phyloP scores from a whole-genome alignment of 768 basidiomycete species.

The Suillus spraguei region DNA sequence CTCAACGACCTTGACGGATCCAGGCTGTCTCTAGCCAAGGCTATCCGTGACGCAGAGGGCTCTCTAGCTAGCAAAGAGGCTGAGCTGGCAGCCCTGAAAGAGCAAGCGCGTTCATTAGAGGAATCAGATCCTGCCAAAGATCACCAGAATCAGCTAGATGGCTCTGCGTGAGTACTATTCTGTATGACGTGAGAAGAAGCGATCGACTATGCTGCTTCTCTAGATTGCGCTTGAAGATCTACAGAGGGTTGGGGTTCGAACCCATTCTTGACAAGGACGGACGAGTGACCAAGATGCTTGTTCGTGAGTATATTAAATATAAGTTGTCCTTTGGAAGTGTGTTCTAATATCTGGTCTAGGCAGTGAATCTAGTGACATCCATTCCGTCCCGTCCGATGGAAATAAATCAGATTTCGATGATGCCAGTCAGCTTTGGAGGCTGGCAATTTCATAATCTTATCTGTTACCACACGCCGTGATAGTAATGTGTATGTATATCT shows the following conservation, averaged over 20 bases:
- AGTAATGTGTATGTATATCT: neutral
- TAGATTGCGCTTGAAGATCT: conserved; percentile 70
- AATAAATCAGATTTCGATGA: conserved; percentile 31
- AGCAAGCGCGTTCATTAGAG: conserved; percentile 61
- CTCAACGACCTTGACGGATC: conserved; percentile 68
- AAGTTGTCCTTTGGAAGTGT: neutral
- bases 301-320: conserved; percentile 51
- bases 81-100: conserved; percentile 68
- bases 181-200: neutral
- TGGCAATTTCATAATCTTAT: conserved; percentile 33
- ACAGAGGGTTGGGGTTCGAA: conserved; percentile 73
- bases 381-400: conserved; percentile 34
- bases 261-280: conserved; percentile 60
- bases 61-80: conserved; percentile 67
- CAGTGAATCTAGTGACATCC: conserved; percentile 43
- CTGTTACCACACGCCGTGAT: neutral
- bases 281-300: conserved; percentile 58
- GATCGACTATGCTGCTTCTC: conserved; percentile 12
- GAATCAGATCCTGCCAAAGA: conserved; percentile 72
- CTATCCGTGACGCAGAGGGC: conserved; percentile 73
- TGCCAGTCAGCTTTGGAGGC: conserved; percentile 37
- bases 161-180: conserved; percentile 54
- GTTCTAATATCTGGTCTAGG: conserved; percentile 37
- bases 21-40: conserved; percentile 68
- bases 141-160: conserved; percentile 69